Evolutionary conservation across 139 green algal genomes (phyloP), one percentile per base, ranked within the genome.

Genomic region (Chlorella sorokiniana): DNA sequence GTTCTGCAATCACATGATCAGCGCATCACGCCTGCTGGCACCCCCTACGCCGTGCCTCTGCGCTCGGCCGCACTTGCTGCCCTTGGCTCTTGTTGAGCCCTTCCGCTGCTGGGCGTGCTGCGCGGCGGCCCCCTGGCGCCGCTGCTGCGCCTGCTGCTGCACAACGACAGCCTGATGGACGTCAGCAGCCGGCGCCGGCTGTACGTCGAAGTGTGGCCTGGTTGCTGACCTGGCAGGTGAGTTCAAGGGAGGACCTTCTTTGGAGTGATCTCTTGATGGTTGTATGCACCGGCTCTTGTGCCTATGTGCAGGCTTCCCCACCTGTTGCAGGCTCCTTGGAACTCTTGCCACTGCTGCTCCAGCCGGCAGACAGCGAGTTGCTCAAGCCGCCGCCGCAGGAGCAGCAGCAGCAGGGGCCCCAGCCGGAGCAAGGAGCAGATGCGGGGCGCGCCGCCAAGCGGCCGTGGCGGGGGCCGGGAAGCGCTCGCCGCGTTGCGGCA

Each of bases 111-210:
- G 56, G 25, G 35, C 23, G 59, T 79, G 42, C 69, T 89, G 83
- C 85, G 27, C 4, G 79, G 67, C 9, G 68, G 79, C 27, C 67
- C 79, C 27, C 71, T 84, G 59, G 45, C 67, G 1, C 64, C 79
- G 9, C 69, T 70, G 45, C 79, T 84, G 41, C 79, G 79, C 71
- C n/a, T 76, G 79, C 79, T 84, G 67, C 79, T 83, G 37, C 31
- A 48, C 25, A 83, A 83, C 54, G 78, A 78, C 68, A 51, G 44
- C 33, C 68, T 84, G n/a, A 79, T 84, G 67, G 79, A 84, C 16
- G 48, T 84, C 29, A 68, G 31, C 31, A 35, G 37, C 2, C 79
- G 79, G 29, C 40, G 79, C 18, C 41, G 70, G 59, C 64, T 84
- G 18, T 84, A 84, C 42, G 7, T 0, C 4, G 44, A 69, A 4